Evolutionary conservation across 2,329 filamentous ascomycete genomes (phyloP).

Genomic region (Dothiorella sarmentorum): DNA sequence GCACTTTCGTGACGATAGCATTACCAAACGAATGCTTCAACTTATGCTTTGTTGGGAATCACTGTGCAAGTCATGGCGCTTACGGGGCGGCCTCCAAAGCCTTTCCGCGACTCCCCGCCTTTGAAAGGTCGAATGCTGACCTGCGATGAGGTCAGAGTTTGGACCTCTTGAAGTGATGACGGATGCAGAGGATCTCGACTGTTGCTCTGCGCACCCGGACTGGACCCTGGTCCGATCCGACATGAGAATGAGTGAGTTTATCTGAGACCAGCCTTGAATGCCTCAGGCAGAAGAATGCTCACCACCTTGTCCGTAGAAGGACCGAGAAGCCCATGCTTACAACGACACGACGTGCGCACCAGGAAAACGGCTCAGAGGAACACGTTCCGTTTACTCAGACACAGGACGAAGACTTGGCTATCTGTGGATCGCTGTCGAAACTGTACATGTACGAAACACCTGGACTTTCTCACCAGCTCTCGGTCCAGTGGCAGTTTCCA

Average conservation of each 20-base stretch:
- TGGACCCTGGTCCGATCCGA: too few species aligned
- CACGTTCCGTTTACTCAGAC: too few species aligned
- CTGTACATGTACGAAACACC: background rate
- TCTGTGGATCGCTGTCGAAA: background rate
- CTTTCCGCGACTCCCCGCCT: background rate
- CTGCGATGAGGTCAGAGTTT: background rate
- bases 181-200: too few species aligned
- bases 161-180: too few species aligned
- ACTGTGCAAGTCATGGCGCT: background rate
- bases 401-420: too few species aligned
- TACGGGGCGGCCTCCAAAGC: slow-evolving; percentile 1
- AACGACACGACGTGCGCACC: background rate
- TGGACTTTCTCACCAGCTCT: too few species aligned
- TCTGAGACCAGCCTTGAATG: background rate
- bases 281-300: background rate
- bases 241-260: background rate
- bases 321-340: background rate
- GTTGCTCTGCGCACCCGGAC: too few species aligned
- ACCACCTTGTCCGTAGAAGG: background rate
- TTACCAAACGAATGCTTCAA: background rate
- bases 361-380: background rate
- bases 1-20: background rate
- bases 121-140: background rate
- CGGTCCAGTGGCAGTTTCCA: too few species aligned
- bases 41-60: background rate